These are phyloP conservation scores for Effrenium voratum DNA, from an alignment of 73 alveolate genomes.

Conservation along the genomic window DNA sequence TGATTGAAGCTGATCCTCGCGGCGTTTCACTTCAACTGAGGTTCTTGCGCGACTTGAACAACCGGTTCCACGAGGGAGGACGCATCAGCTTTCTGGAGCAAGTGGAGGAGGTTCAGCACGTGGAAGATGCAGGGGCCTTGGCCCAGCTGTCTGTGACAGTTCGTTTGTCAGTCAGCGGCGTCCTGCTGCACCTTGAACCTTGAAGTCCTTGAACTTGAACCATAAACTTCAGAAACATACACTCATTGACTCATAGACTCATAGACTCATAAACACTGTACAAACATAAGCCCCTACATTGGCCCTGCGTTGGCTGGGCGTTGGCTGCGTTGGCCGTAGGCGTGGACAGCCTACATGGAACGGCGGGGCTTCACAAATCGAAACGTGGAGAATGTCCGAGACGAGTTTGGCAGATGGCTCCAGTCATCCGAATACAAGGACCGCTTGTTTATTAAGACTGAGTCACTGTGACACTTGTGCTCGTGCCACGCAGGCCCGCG, in stretches of 20 bases:
- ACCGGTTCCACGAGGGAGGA: slow-evolving; percentile 2
- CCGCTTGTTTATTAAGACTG: too few species aligned
- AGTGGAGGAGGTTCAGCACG: background rate
- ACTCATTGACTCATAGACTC: background rate
- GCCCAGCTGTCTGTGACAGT: background rate
- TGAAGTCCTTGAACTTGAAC: too few species aligned
- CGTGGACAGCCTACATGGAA: background rate
- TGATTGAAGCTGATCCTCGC: background rate
- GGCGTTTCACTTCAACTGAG: background rate
- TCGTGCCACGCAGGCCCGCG: too few species aligned
- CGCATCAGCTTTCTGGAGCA: background rate
- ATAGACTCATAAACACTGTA: background rate
- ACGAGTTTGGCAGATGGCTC: background rate
- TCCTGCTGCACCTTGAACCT: too few species aligned
- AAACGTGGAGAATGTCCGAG: background rate
- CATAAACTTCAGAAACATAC: background rate
- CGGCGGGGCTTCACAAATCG: background rate
- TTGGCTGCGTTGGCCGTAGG: background rate
- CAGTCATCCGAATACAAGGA: background rate
- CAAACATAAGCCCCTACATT: background rate
- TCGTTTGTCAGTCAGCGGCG: too few species aligned
- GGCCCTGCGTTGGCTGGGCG: background rate
- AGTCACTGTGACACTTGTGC: too few species aligned
- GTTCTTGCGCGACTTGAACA: slow-evolving; percentile 2
- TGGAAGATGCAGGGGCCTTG: slow-evolving; percentile 9